Percentiles rank a stretch among this genome's conserved stretches.
These are phyloP conservation scores for Lantana camara DNA, from an alignment of 257 asterid species.

Conservation along the genomic window DNA sequence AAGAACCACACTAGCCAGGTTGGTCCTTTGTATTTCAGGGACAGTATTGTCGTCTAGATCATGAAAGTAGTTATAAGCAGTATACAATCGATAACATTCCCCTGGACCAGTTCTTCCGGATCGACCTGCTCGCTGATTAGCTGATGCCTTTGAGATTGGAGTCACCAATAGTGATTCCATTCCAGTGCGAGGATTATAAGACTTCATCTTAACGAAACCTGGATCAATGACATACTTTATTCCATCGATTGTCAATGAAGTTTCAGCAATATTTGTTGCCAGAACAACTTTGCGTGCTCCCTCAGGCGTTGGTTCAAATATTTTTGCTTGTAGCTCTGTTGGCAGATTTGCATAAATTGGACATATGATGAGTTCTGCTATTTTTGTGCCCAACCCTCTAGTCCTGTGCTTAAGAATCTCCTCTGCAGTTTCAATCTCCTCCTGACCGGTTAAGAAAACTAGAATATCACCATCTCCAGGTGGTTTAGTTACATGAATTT, in stretches of 20 bases:
- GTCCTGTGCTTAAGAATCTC: conserved; percentile 68
- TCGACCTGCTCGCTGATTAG: conserved; percentile 95
- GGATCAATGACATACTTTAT: conserved; percentile 96
- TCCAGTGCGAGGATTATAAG: conserved; percentile 91
- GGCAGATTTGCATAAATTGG: conserved; percentile 73
- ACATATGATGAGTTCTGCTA: conserved; percentile 69
- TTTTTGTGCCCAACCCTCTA: conserved; percentile 67
- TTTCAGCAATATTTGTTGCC: conserved; percentile 80
- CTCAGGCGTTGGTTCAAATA: conserved; percentile 74
- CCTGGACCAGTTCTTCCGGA: conserved; percentile 99
- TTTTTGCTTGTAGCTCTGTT: conserved; percentile 66
- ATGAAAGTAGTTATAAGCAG: conserved; percentile 66
- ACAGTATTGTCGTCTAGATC: conserved; percentile 93
- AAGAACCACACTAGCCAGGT: conserved; percentile 87
- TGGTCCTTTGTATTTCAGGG: conserved; percentile 95
- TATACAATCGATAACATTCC: conserved; percentile 82
- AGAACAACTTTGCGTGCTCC: conserved; percentile 74
- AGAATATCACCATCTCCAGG: conserved; percentile 93
- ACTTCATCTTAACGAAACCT: conserved; percentile 89
- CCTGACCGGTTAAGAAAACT: conserved; percentile 79
- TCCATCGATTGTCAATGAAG: conserved; percentile 94
- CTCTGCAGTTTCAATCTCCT: conserved; percentile 70
- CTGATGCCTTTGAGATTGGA: conserved; percentile 94
- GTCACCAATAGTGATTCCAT: conserved; percentile 81
- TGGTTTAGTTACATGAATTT: conserved; percentile 83